Base-by-base conservation (phyloP, 139 green algal species). In the Cymbomonas tetramitiformis region DNA sequence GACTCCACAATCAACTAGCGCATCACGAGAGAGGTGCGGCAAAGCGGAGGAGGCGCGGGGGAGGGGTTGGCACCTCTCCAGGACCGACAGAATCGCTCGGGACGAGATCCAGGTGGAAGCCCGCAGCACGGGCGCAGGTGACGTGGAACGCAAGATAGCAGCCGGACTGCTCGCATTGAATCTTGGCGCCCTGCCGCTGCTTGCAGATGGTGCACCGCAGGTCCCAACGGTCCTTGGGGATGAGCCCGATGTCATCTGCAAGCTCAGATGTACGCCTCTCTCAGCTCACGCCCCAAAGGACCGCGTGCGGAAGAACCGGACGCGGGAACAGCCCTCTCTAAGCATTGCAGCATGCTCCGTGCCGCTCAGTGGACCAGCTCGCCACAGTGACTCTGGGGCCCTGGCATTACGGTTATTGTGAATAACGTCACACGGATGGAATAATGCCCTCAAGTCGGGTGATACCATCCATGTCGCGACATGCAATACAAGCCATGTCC, bases 71-170 rank as follows among this genome's bases (percentile, higher is more conserved):
- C n/a, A n/a, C 61, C 46, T 75, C 39, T 49, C 89, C 51, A 51
- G 30, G 44, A 39, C 55, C 38, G n/a, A 70, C 51, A 12, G 34
- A 39, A 1, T 53, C 69, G 34, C 52, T 63, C 0, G 55, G 51
- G 46, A 61, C 25, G 49, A 88, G 81, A 58, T 91, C 83, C 86
- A 95, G 93, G 48, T 74, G 63, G 49, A 89, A 72, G 2, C 86
- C 86, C 1, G 77, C 78, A 46, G 86, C 77, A 41, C 85, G 77
- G 1, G 60, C 87, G 56, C 87, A 95, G 31, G 92, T 72, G 2
- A 85, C 82, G 71, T 96, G 87, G 70, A 82, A 96, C 4, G 86
- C 77, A 3, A 70, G 54, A 71, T 85, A 94, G 78, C 87, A 96
- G 24, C 52, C 51, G 30, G 58, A 28, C 12, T 47, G 30, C 25